A percentile compares a stretch with the other conserved stretches of the same genome.
These are phyloP conservation scores for Naganishia sp. DNA, from an alignment of 1,284 basidiomycete genomes.

Conservation along the genomic window DNA sequence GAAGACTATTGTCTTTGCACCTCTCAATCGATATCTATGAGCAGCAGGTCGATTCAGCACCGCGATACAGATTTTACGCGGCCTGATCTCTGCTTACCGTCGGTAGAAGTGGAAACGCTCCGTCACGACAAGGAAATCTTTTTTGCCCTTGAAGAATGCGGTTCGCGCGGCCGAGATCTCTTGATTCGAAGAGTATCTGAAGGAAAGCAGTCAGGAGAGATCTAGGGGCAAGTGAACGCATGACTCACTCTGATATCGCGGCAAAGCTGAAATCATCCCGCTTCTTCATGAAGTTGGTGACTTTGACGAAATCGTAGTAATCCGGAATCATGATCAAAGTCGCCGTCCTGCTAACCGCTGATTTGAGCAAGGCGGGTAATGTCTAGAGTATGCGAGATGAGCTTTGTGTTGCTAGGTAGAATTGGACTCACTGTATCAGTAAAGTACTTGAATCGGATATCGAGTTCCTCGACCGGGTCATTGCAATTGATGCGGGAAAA, in stretches of 20 bases:
- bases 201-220: constrained; percentile 12
- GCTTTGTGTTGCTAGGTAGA: constrained; percentile 18
- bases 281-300: constrained; percentile 83
- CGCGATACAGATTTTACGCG: neutral
- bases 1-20: constrained; percentile 88
- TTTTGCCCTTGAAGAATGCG: constrained; percentile 86
- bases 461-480: constrained; percentile 75
- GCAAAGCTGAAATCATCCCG: constrained; percentile 69
- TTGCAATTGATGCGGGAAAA: constrained; percentile 43
- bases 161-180: constrained; percentile 92
- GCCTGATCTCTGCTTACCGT: constrained; percentile 57
- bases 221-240: neutral
- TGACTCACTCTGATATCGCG: constrained; percentile 79
- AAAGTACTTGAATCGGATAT: constrained; percentile 83
- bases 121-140: constrained; percentile 82
- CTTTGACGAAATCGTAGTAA: constrained; percentile 93
- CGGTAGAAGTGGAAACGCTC: constrained; percentile 98
- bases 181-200: constrained; percentile 84
- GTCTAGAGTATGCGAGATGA: constrained; percentile 57
- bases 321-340: constrained; percentile 89
- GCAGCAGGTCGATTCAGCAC: neutral
- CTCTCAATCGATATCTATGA: constrained; percentile 80
- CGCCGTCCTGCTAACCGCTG: constrained; percentile 85
- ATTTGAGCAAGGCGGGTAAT: constrained; percentile 77
- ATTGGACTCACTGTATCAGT: constrained; percentile 67